These are phyloP conservation scores for Gastrolobium villosum DNA, from an alignment of 306 rosid species.

Conservation along the genomic window DNA sequence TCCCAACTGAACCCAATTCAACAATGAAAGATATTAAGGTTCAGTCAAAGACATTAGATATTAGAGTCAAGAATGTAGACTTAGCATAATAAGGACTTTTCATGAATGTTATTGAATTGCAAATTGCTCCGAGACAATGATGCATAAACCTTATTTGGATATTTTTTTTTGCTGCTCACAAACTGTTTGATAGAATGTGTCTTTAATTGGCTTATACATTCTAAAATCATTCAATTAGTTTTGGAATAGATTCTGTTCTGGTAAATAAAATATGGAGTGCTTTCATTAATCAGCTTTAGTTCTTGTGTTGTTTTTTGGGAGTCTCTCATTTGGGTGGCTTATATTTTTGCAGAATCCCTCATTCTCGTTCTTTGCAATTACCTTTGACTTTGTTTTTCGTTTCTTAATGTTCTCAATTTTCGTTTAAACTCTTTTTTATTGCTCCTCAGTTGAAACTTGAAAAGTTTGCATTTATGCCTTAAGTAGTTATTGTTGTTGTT, in stretches of 20 bases:
- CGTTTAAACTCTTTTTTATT: background rate
- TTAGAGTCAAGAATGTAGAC: no score
- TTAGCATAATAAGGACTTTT: no score
- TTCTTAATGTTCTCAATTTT: background rate
- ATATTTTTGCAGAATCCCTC: background rate
- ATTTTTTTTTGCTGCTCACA: background rate
- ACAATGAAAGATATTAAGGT: no score
- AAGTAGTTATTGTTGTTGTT: background rate
- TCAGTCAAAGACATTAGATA: no score
- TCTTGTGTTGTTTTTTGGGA: background rate
- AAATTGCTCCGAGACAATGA: background rate
- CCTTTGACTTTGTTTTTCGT: background rate
- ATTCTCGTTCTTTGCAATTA: background rate
- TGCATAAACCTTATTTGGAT: background rate
- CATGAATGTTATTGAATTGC: background rate
- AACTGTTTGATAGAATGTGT: constrained; percentile 40
- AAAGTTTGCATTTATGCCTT: background rate
- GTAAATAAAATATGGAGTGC: background rate
- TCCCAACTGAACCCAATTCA: no score
- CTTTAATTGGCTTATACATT: background rate
- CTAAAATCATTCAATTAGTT: background rate
- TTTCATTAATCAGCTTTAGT: background rate
- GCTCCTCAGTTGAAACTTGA: background rate
- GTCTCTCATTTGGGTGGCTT: background rate
- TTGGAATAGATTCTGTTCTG: background rate